These are phyloP conservation scores for Trichoderma asperellum DNA, from an alignment of 2,329 filamentous ascomycete genomes.

Conservation along the genomic window DNA sequence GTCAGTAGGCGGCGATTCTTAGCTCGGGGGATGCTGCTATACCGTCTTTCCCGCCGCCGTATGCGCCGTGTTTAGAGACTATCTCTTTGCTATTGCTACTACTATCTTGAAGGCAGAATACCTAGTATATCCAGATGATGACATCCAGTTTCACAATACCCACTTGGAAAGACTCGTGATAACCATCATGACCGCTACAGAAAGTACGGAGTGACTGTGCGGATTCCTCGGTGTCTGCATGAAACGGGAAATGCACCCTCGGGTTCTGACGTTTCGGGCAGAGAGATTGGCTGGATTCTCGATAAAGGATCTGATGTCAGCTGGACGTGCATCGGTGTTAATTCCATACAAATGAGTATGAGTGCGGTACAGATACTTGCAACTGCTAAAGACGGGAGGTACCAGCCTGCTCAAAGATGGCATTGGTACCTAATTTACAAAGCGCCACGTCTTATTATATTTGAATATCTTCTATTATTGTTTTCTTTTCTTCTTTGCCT, in stretches of 20 bases:
- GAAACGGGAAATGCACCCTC: background rate
- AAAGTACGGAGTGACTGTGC: background rate
- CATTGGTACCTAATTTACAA: background rate
- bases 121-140: background rate
- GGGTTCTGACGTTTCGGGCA: constrained; percentile 1
- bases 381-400: background rate
- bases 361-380: background rate
- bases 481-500: background rate
- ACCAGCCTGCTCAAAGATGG: background rate
- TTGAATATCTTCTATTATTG: background rate
- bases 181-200: background rate
- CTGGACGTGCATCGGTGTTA: constrained; percentile 14
- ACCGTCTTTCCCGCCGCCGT: background rate
- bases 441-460: background rate
- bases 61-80: background rate
- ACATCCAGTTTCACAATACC: background rate
- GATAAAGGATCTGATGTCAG: constrained; percentile 25
- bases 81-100: background rate
- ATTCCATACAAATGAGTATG: background rate
- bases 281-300: background rate
- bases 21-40: background rate
- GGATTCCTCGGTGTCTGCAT: background rate
- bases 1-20: background rate
- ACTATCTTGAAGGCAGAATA: too few species aligned
- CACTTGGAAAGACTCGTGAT: background rate